Percentiles rank a stretch among this genome's conserved stretches.
Conservation (phyloP, 2,329 filamentous ascomycete genomes). For the Aspergillus persii region DNA sequence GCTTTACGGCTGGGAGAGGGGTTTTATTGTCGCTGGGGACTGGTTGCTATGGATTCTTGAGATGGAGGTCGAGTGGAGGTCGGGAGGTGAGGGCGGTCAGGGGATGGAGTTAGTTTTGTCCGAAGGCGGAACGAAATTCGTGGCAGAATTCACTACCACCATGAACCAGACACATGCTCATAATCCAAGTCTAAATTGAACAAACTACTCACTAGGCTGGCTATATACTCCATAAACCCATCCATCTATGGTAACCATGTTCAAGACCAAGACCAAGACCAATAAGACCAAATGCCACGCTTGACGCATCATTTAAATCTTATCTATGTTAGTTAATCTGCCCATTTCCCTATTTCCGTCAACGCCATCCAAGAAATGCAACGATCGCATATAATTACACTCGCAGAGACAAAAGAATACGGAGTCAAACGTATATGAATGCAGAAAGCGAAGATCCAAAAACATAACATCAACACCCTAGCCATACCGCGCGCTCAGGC, state of each 20-base stretch:
- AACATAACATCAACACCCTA: conserved; percentile 13
- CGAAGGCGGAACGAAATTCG: background rate
- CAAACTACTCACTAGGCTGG: background rate
- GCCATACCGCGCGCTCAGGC: conserved; percentile 47
- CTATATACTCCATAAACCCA: background rate
- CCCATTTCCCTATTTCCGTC: background rate
- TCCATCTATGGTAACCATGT: background rate
- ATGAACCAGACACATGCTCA: background rate
- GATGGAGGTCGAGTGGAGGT: too few species aligned
- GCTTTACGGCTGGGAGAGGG: background rate
- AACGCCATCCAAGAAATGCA: conserved; percentile 10
- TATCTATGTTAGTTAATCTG: background rate
- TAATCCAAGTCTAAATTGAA: background rate
- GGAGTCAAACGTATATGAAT: background rate
- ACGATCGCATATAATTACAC: conserved; percentile 9
- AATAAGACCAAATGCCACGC: background rate
- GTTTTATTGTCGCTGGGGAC: too few species aligned
- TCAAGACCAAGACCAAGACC: conserved; percentile 11
- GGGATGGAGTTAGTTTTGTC: background rate
- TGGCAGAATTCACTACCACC: background rate
- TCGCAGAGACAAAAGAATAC: background rate
- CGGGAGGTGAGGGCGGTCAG: background rate
- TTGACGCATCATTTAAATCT: background rate
- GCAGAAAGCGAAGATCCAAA: background rate
- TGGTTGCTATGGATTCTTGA: background rate